phyloP scores from a whole-genome alignment of 73 alveolate genomes.

The Paramecium sexaurelia region DNA sequence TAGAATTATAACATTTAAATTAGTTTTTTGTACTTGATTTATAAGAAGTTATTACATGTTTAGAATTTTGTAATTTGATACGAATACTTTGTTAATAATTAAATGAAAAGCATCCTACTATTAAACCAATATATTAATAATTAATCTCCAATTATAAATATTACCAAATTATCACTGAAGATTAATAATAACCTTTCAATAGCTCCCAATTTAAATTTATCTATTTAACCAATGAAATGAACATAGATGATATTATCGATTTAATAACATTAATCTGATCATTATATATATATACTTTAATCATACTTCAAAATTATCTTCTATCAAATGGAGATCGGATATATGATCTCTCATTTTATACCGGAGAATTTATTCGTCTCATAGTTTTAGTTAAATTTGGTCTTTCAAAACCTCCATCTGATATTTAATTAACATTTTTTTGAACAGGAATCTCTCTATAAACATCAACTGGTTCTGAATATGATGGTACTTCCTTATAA shows the following conservation, averaged over 20 bases:
- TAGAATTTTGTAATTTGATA: not conserved
- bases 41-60: not conserved
- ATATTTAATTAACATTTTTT: not conserved
- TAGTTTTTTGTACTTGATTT: slow-evolving; percentile 41
- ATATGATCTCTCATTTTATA: not conserved
- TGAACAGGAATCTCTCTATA: not conserved
- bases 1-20: not conserved
- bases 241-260: slow-evolving; percentile 38
- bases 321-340: not conserved
- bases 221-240: slow-evolving; percentile 25
- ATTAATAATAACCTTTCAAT: not conserved
- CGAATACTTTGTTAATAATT: slow-evolving; percentile 38
- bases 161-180: not conserved
- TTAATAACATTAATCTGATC: slow-evolving; percentile 12
- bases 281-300: not conserved
- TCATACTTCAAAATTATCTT: not conserved
- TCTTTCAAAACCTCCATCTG: not conserved
- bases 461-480: not conserved
- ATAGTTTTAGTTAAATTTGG: not conserved
- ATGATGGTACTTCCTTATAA: not conserved
- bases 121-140: not conserved
- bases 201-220: not conserved
- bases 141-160: not conserved
- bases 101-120: not conserved
- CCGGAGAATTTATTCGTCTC: not conserved